Percentiles rank a stretch among this genome's conserved stretches.
Conservation (phyloP, 2,329 filamentous ascomycete genomes). For the Talaromyces marneffei region DNA sequence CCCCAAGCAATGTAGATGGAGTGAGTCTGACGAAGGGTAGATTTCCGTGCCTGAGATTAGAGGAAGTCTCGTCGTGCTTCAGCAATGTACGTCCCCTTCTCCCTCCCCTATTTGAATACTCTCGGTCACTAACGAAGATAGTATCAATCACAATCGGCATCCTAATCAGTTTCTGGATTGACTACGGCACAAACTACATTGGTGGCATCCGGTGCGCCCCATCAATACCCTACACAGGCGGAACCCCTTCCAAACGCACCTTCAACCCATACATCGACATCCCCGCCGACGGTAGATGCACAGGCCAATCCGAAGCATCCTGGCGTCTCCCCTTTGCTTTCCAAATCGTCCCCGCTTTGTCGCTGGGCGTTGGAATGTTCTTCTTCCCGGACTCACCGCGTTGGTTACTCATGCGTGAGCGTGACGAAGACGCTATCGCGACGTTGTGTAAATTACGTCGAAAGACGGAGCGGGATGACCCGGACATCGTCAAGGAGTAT, state of each 20-base stretch:
- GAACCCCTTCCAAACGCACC: constrained; percentile 29
- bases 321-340: constrained; percentile 46
- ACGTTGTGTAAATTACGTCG: constrained; percentile 46
- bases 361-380: constrained; percentile 35
- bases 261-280: constrained; percentile 42
- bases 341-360: constrained; percentile 40
- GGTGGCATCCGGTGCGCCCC: constrained; percentile 44
- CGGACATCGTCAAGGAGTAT: constrained; percentile 46
- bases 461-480: constrained; percentile 38
- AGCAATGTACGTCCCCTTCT: constrained; percentile 27
- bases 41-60: constrained; percentile 39
- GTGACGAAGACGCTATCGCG: constrained; percentile 45
- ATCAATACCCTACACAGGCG: constrained; percentile 43
- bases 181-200: constrained; percentile 44
- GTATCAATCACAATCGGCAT: constrained; percentile 39
- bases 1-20: neutral
- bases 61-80: constrained; percentile 34
- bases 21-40: constrained; percentile 24
- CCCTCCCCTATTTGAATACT: neutral
- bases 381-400: constrained; percentile 55
- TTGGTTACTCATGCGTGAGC: constrained; percentile 47
- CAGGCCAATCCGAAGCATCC: constrained; percentile 44
- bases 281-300: constrained; percentile 40
- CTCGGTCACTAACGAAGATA: constrained; percentile 27
- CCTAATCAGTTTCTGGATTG: constrained; percentile 35